Evolutionary conservation across 768 basidiomycete species (phyloP), one percentile per base, ranked within the genome.

Genomic region (Mycena albidolilacea): DNA sequence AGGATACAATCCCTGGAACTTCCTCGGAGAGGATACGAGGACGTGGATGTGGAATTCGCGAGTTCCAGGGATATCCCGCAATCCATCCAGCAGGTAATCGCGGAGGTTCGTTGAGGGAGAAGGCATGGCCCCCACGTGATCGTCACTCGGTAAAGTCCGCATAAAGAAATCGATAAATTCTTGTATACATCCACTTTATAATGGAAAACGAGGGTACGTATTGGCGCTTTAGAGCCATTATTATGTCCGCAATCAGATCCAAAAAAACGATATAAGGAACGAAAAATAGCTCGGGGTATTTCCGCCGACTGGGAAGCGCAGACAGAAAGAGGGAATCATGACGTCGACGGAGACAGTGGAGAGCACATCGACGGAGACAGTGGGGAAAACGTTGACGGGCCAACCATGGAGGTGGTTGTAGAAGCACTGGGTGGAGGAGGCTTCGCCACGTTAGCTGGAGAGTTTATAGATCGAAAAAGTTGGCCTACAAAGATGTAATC

Each of bases 1-100:
- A 0, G 92, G 95, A 80, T 90, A 98, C 19, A 98, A 82, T 0
- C 87, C 85, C 2, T 87, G 85, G 78, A 91, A 88, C 79, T 93
- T 95, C 61, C 90, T 85, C 11, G 93, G 90, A 0, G 90, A 82
- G 2, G 94, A 90, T 48, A 90, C 85, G 69, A 97, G 90, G 68
- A 92, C 90, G 77, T 96, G 93, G 63, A 96, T 67, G 79, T 95
- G 92, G 78, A 95, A 91, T 72, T 88, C 85, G 61, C 94, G 91
- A 41, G 87, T 87, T 0, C 93, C 94, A 6, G 93, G 91, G 19
- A 94, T 78, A 30, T 75, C 77, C 5, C 82, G 78, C 63, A 96
- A 88, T 11, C 88, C 86, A 7, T 83, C 82, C 65, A 95, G 84
- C 30, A 96, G 85, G 39, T 83, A 81, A 79, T 94, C 91, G 52